Evolutionary conservation across 2,329 filamentous ascomycete genomes (phyloP), one percentile per base, ranked within the genome.

Genomic region (Talaromyces sp.): DNA sequence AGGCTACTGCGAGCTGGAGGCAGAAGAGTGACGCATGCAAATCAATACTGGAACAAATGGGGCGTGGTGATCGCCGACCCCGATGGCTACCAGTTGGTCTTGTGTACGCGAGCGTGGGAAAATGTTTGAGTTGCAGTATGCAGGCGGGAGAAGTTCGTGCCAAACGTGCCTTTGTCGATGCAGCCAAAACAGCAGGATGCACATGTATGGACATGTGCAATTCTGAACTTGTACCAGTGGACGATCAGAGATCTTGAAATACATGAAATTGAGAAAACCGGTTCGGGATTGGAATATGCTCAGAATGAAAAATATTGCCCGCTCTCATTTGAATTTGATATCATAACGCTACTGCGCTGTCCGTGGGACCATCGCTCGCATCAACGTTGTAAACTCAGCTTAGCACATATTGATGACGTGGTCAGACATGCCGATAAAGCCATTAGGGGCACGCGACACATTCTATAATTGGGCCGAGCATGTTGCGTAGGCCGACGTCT

Each of bases 1-100:
- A 44, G 12, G 42, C 42, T 44, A 21, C 42, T 44, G 5, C 42
- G 23, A 44, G 18, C 42, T 9, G 42, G 42, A 1, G 76, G 77
- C 40, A 59, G 52, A 12, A 65, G 73, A 1, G 76, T 81, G 28
- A 64, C 67, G 28, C 76, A 75, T 64, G 75, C 73, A 64, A 81
- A 81, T 64, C 76, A 77, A 5, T 81, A 79, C 62, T 81, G 79
- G 79, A 78, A 80, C 62, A 68, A 69, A 3, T 76, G 71, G 65
- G 80, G 79, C 18, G 77, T 73, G 71, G 80, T 79, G 5, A 78
- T 75, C 69, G 77, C 78, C 60, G 79, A 81, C 67, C 69, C 76
- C 9, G 80, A 82, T 70, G 80, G 79, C 16, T 82, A 79, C 69
- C 69, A 78, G 7, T 68, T 80, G 42, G 79, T 81, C 39, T 67